Evolutionary conservation across 352 stramenopile genomes (phyloP), one percentile per base, ranked within the genome.

Genomic region (Nothophytophthora sp.): DNA sequence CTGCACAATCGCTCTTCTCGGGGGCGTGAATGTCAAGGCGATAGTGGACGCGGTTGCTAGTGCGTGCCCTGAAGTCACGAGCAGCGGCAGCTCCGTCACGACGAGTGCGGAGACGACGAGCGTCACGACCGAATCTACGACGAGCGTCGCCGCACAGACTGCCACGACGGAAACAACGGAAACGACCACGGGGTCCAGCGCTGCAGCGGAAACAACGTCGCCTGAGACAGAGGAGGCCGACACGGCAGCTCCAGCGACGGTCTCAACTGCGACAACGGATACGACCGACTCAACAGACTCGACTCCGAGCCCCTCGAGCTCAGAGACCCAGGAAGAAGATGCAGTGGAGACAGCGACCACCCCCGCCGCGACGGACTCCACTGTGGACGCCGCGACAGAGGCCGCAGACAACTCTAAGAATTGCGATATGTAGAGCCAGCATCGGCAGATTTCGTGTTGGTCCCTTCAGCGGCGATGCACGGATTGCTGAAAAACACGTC

Each of bases 11-110:
- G 60, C 55, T 22, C 66, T 79, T 25, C 53, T 78, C 0, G 69
- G 69, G n/a, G 68, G 68, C 10, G 24, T 78, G 49, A 78, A 75
- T 47, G 55, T 79, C 50, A 76, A 76, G 54, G 53, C 67, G 32
- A 52, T 70, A 7, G 54, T 67, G 25, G 52, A 56, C 24, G 34
- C 24, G 10, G 33, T 67, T 18, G 18, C 16, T 2, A 19, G 20
- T 23, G 48, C 47, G 16, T 67, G 58, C 28, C 29, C 29, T 10
- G 38, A 23, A 4, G 19, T 27, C 3, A 11, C 25, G 28, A 35
- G 18, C 5, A 46, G 24, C 16, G 40, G 22, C 24, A 36, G 22
- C 19, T 43, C 46, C 23, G 36, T 23, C 9, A 32, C 27, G 23
- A 49, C 18, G 41, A 32, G n/a, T 9, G 36, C 46, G 10, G 27